Conservation (phyloP, 371 early-diverging fungal species). For the Phascolomyces articulosus region DNA sequence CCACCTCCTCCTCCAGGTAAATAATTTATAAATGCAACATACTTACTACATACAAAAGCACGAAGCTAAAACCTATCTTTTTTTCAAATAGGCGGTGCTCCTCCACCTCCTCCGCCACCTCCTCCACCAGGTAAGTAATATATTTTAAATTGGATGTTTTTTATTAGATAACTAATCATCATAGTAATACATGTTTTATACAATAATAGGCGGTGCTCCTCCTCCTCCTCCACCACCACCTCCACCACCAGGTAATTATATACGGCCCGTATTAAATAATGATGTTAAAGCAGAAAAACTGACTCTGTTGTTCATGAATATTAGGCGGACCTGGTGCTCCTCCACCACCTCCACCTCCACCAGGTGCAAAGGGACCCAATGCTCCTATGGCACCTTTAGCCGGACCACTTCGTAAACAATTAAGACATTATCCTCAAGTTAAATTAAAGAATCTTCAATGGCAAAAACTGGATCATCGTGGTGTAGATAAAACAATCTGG, state of each 20-base stretch:
- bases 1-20: slow-evolving; percentile 15
- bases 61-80: no score
- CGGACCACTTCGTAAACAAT: slow-evolving; percentile 31
- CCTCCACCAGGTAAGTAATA: slow-evolving; percentile 13
- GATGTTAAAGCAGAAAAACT: neutral
- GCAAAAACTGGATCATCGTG: slow-evolving; percentile 46
- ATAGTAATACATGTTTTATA: no score
- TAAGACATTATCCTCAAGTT: slow-evolving; percentile 44
- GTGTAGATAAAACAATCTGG: slow-evolving; percentile 48
- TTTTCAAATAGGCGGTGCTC: slow-evolving; percentile 1
- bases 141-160: neutral
- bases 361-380: slow-evolving; percentile 21
- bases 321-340: slow-evolving; percentile 17
- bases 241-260: slow-evolving; percentile 19
- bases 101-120: slow-evolving; percentile 19
- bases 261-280: no score
- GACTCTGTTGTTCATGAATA: slow-evolving; percentile 11
- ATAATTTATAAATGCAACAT: no score
- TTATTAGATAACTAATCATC: neutral
- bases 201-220: slow-evolving; percentile 1
- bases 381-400: slow-evolving; percentile 14
- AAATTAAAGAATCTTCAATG: slow-evolving; percentile 51
- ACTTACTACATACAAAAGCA: no score
- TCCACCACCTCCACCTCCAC: slow-evolving; percentile 31
- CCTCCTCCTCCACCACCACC: slow-evolving; percentile 20